Conservation (phyloP, 768 basidiomycete species). For the Pholiota molesta region DNA sequence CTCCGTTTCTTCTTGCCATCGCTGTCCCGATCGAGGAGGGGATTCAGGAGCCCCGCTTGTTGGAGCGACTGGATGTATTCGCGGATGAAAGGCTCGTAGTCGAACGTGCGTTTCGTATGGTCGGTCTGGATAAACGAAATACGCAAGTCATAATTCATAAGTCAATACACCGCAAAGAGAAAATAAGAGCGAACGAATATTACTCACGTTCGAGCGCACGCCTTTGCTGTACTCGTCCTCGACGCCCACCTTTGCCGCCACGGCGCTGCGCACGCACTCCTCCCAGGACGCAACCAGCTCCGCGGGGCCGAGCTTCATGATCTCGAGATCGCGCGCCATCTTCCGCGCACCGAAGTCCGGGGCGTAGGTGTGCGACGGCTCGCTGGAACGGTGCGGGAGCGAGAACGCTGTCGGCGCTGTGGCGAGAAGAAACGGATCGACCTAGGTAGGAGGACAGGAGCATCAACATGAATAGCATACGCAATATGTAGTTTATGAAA, state of each 20-base stretch:
- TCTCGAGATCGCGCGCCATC: conserved; percentile 43
- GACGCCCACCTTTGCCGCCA: conserved; percentile 41
- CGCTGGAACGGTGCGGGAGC: conserved; percentile 21
- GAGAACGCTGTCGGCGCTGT: conserved; percentile 24
- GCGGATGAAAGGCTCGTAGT: conserved; percentile 65
- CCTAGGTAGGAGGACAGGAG: conserved; percentile 10
- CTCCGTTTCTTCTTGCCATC: conserved; percentile 31
- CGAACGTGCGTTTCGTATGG: conserved; percentile 58
- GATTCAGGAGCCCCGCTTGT: conserved; percentile 47
- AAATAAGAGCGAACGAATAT: background rate
- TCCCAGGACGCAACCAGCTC: conserved; percentile 49
- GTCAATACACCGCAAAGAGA: background rate
- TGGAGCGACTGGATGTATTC: conserved; percentile 40
- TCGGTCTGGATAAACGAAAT: conserved; percentile 39
- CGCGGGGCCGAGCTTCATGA: conserved; percentile 45
- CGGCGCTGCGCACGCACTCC: conserved; percentile 42
- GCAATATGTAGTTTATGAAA: no score
- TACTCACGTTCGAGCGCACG: conserved; percentile 45
- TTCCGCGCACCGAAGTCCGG: conserved; percentile 47
- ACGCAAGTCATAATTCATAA: background rate
- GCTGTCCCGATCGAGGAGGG: conserved; percentile 41
- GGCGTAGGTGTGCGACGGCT: conserved; percentile 35
- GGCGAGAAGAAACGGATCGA: conserved; percentile 39
- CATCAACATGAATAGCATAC: no score
- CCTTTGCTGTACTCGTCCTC: conserved; percentile 56